phyloP scores from a whole-genome alignment of 768 basidiomycete genomes.

The Russula dissimulans region DNA sequence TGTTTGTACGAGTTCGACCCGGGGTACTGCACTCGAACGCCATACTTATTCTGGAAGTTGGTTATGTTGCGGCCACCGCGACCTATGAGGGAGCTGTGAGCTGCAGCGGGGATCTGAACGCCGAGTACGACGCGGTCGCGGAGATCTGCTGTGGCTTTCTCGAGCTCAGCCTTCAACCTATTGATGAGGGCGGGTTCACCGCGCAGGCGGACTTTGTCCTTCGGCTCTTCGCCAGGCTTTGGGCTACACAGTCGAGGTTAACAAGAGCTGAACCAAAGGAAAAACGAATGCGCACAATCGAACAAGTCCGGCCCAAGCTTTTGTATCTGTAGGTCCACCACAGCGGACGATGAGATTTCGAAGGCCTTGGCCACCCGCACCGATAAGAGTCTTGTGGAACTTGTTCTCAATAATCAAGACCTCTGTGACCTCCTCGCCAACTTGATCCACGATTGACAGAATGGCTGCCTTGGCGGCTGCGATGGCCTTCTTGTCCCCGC shows the following conservation, averaged over 20 bases:
- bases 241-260: slow-evolving; percentile 44
- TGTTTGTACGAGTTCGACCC: slow-evolving; percentile 83
- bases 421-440: slow-evolving; percentile 68
- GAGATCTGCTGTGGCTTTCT: slow-evolving; percentile 55
- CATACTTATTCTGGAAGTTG: slow-evolving; percentile 71
- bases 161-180: slow-evolving; percentile 80
- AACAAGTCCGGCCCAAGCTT: slow-evolving; percentile 75
- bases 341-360: slow-evolving; percentile 71
- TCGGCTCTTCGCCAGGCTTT: slow-evolving; percentile 65
- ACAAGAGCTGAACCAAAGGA: neutral
- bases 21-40: slow-evolving; percentile 89
- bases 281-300: slow-evolving; percentile 59
- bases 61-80: slow-evolving; percentile 84
- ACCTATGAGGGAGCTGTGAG: slow-evolving; percentile 88
- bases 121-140: slow-evolving; percentile 81
- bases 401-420: slow-evolving; percentile 68
- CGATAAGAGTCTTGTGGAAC: slow-evolving; percentile 88
- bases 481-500: slow-evolving; percentile 82
- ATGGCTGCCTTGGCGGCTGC: slow-evolving; percentile 79
- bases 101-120: slow-evolving; percentile 67
- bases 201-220: slow-evolving; percentile 81
- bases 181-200: slow-evolving; percentile 81
- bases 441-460: slow-evolving; percentile 71
- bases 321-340: slow-evolving; percentile 79
- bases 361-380: slow-evolving; percentile 83